Percentiles rank a stretch among this genome's conserved stretches.
Conservation (phyloP, 176 grass and related monocot genomes). For the maize (Zea mays) region Zm-B73-REFERENCE-NAM-5.0 NC_050097.1:173910001-173910500, state of each 20-base stretch:
- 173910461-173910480: background rate
- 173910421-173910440: background rate
- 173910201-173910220: conserved; percentile 30
- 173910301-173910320: background rate
- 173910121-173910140: conserved; percentile 29
- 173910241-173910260: no score
- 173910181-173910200: conserved; percentile 12
- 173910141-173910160: conserved; percentile 29
- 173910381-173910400: background rate
- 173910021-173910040: background rate
- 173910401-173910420: background rate
- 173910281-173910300: background rate
- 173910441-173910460: background rate
- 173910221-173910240: background rate
- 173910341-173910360: no score
- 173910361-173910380: background rate
- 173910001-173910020: no score
- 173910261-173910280: no score
- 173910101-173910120: conserved; percentile 33
- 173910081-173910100: background rate
- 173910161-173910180: conserved; percentile 41
- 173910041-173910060: background rate
- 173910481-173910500: background rate
- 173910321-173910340: no score
- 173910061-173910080: background rate